These are phyloP conservation scores for Salvia splendens DNA, from an alignment of 257 asterid species.

Conservation along the genomic window DNA sequence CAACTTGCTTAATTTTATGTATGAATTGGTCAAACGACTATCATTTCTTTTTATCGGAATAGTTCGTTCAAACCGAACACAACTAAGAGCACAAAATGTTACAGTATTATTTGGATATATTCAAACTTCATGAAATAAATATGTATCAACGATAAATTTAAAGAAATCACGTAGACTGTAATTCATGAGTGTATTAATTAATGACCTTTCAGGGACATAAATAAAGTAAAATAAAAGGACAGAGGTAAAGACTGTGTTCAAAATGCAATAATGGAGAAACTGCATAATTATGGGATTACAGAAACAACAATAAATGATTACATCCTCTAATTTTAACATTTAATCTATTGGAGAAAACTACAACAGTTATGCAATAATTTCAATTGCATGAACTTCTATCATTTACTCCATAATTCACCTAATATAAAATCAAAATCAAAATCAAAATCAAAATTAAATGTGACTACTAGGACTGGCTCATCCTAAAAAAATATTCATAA, in stretches of 20 bases:
- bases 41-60: too few species aligned
- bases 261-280: slow-evolving; percentile 17
- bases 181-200: not conserved
- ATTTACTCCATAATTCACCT: too few species aligned
- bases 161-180: not conserved
- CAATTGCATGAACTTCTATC: too few species aligned
- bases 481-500: not conserved
- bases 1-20: too few species aligned
- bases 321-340: not conserved
- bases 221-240: not conserved
- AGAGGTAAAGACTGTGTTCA: not conserved
- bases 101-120: too few species aligned
- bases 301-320: not conserved
- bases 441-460: too few species aligned
- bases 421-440: too few species aligned
- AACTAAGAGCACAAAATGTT: too few species aligned
- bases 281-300: not conserved
- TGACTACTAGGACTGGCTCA: not conserved
- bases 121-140: too few species aligned
- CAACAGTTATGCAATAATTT: too few species aligned
- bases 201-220: not conserved
- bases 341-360: not conserved
- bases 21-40: too few species aligned
- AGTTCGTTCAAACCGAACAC: too few species aligned
- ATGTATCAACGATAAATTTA: not conserved